Evolutionary conservation across 768 basidiomycete genomes (phyloP), one percentile per base, ranked within the genome.

Genomic region (Gelatoporia subvermispora): DNA sequence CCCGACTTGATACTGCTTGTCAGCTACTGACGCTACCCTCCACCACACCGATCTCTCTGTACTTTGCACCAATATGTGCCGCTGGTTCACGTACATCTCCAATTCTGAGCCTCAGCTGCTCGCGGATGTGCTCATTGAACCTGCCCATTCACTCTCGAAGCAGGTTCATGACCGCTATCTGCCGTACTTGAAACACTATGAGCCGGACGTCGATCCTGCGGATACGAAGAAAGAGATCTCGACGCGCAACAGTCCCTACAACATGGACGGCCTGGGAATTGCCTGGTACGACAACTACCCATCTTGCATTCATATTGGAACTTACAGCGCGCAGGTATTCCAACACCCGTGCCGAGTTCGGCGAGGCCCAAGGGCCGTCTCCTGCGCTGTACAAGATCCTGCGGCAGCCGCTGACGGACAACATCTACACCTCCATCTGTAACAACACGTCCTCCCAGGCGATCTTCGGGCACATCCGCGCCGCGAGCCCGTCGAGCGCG

Each of bases 41-140:
- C 23, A 13, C 28, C 20, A 4, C 10, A 15, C 17, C 43, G 31
- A 44, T 17, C n/a, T 17, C 11, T 44, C 31, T 25, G 16, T 23
- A n/a, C 17, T 17, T 23, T 40, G 25, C 8, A 24, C 5, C 36
- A 45, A 15, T 11, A 64, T 65, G 64, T 64, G 61, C 42, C 56
- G 62, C 35, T 65, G 64, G 64, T 65, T 64, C 48, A 56, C 62
- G 15, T 65, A 65, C 51, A 49, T 65, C 43, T 61, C 61, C 13
- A 45, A 56, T 36, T 49, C 60, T 0, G 64, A 63, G 53, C 60
- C 55, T 8, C 55, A 55, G 45, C 54, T 65, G 24, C 60, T 63
- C 37, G 61, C 64, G 41, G 64, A 63, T 45, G 56, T 63, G 2
- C 57, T 64, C 47, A 55, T 64, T 37, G 48, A 49, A 13, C 60